Evolutionary conservation across 768 basidiomycete genomes (phyloP).

Genomic region (Candolleomyces efflorescens): DNA sequence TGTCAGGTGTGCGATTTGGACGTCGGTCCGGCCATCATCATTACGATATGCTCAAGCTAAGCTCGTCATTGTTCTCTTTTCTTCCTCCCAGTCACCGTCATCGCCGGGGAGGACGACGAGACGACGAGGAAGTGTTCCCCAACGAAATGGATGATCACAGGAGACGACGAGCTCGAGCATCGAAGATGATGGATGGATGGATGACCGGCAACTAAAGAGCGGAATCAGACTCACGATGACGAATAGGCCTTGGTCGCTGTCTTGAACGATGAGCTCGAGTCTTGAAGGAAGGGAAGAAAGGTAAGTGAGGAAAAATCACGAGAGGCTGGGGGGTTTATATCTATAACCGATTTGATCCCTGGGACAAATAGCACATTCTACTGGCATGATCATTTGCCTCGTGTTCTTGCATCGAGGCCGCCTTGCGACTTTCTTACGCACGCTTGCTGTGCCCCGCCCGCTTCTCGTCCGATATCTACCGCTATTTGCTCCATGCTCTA

Average conservation of each 20-base stretch:
- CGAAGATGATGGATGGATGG: too few relatives aligned
- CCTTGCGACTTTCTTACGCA: constrained; percentile 1
- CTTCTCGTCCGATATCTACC: not conserved
- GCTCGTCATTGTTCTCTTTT: not conserved
- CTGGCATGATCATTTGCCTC: not conserved
- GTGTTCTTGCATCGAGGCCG: constrained; percentile 6
- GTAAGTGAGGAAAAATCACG: not conserved
- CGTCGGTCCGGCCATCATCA: not conserved
- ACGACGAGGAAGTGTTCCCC: not conserved
- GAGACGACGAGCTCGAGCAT: too few relatives aligned
- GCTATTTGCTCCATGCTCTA: not conserved
- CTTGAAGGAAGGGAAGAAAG: not conserved
- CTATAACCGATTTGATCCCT: not conserved
- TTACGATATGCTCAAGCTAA: not conserved
- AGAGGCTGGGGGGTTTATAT: not conserved
- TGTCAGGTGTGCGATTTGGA: not conserved
- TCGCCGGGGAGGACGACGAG: not conserved
- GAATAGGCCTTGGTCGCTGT: not conserved
- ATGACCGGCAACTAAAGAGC: not conserved
- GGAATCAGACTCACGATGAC: not conserved
- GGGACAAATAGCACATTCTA: not conserved
- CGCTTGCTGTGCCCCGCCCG: not conserved
- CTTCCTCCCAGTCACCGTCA: not conserved
- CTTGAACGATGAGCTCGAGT: not conserved
- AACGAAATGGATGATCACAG: not conserved